A percentile compares a stretch with the other conserved stretches of the same genome.
phyloP scores from a whole-genome alignment of 768 basidiomycete species.

The Collybia sp. region DNA sequence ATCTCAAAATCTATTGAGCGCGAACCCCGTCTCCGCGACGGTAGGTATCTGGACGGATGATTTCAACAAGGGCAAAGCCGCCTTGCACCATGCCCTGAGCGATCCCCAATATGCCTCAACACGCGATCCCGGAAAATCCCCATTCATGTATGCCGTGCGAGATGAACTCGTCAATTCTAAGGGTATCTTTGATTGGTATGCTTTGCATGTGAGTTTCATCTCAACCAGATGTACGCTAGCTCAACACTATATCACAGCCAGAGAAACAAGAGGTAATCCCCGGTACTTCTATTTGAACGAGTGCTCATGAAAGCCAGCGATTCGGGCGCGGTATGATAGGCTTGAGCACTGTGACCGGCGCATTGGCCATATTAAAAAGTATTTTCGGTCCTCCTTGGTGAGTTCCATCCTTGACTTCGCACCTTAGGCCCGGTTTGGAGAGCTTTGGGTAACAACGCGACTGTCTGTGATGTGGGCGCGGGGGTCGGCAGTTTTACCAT shows the following conservation, averaged over 20 bases:
- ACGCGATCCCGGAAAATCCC: constrained; percentile 8
- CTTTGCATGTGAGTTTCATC: background rate
- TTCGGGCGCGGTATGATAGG: constrained; percentile 30
- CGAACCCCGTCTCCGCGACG: constrained; percentile 17
- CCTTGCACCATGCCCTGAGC: constrained; percentile 8
- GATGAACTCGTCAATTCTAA: background rate
- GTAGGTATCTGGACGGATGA: constrained; percentile 13
- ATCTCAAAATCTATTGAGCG: constrained; percentile 23
- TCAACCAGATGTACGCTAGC: no score
- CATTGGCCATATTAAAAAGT: constrained; percentile 23
- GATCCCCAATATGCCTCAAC: constrained; percentile 12
- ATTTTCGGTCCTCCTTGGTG: constrained; percentile 6
- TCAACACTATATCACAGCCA: no score
- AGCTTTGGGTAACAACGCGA: constrained; percentile 9
- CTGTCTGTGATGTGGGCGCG: constrained; percentile 36
- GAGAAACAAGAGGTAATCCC: no score
- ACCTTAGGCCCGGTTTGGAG: no score
- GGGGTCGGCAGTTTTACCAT: constrained; percentile 31
- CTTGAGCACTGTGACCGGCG: constrained; percentile 25
- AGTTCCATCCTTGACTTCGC: background rate
- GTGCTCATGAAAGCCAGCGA: constrained; percentile 3
- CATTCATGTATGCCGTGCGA: constrained; percentile 10
- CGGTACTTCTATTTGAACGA: constrained; percentile 5
- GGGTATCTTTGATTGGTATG: background rate
- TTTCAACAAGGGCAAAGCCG: constrained; percentile 2